Evolutionary conservation across 2,329 filamentous ascomycete genomes (phyloP), one percentile per base, ranked within the genome.

Genomic region (Penicillium sp.): DNA sequence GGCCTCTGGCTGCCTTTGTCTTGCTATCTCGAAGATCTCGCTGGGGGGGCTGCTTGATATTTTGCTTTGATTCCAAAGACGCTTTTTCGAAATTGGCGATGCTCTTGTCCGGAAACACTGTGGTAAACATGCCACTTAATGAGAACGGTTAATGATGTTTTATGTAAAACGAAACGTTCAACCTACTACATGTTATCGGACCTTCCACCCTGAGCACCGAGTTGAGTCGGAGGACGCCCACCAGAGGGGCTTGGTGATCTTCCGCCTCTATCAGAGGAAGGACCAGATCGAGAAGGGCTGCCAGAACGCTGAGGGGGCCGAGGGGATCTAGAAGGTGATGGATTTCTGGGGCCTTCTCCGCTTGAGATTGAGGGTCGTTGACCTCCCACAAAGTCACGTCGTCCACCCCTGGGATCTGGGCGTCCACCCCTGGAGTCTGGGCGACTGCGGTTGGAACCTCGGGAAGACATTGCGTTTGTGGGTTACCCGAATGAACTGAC

Each of bases 71-170:
- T 29, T 45, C 21, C 7, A 57, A 18, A 18, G 40, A 59, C 6
- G 36, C 10, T 18, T 61, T 45, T 21, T 62, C 60, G 16, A 50
- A 55, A 1, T 28, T 3, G 1, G 26, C 13, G 3, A 50, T 16
- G 1, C 28, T 19, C 1, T 9, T 1, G 19, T 46, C 21, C 4
- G 48, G 37, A 1, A 11, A 1, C 3, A 21, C 11, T n/a, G 33
- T 37, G 2, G 44, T 44, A 19, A 55, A 36, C 49, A 61, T 53
- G 4, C 31, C 16, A 9, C 21, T 29, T 14, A 23, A 21, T 5
- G 11, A 45, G 13, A 45, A 6, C 16, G 6, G 28, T 45, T 10
- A 45, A 26, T 45, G 7, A 45, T 31, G 14, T 21, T 45, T 14
- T 6, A 13, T 21, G 19, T 6, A 45, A 29, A 31, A 21, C 3